Conservation (phyloP, 768 basidiomycete species). For the Sarcodon aspratus region DNA sequence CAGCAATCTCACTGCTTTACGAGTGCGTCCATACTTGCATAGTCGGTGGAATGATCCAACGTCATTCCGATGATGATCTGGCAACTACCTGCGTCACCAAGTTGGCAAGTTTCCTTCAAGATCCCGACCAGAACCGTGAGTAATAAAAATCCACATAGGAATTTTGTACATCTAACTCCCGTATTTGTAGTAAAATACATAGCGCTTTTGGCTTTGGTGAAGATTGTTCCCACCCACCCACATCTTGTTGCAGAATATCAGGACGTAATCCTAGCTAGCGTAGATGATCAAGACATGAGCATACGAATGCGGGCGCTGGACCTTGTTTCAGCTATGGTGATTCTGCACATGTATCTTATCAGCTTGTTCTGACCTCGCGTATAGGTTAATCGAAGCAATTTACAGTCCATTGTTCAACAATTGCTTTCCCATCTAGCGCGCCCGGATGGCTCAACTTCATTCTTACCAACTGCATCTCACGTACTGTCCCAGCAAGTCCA, state of each 20-base stretch:
- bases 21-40: conserved; percentile 99
- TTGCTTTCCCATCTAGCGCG: conserved; percentile 77
- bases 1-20: conserved; percentile 91
- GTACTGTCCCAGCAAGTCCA: conserved; percentile 41
- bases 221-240: conserved; percentile 89
- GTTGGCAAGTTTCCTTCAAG: conserved; percentile 82
- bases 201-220: conserved; percentile 86
- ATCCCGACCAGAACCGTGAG: conserved; percentile 92
- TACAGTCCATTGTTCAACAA: conserved; percentile 86
- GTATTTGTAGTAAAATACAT: conserved; percentile 85
- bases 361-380: neutral
- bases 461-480: conserved; percentile 46
- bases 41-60: conserved; percentile 90
- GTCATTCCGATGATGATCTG: conserved; percentile 61
- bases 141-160: conserved; percentile 4
- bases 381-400: conserved; percentile 76
- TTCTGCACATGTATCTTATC: conserved; percentile 5
- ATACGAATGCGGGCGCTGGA: conserved; percentile 95
- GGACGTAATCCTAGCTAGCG: conserved; percentile 78
- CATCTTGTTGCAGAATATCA: conserved; percentile 87
- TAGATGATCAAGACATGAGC: conserved; percentile 89
- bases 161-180: conserved; percentile 1
- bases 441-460: conserved; percentile 28
- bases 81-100: conserved; percentile 90
- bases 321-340: conserved; percentile 86